phyloP scores from a whole-genome alignment of 1,139 yeast species.

The Candida buenavistaensis region DNA sequence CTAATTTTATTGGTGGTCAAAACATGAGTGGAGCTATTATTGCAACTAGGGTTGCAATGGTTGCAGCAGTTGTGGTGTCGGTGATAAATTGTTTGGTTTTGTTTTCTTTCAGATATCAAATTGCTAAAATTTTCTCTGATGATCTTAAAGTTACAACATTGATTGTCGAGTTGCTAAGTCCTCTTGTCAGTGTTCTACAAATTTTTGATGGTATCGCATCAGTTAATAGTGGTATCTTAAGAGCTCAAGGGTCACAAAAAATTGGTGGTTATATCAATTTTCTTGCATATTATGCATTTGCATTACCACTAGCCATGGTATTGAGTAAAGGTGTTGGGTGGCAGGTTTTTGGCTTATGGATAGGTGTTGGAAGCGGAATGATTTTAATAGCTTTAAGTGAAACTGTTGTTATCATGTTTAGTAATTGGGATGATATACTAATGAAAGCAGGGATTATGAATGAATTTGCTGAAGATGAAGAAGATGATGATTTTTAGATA shows the following conservation, averaged over 20 bases:
- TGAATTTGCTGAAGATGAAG: constrained; percentile 15
- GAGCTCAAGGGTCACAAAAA: constrained; percentile 87
- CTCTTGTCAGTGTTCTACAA: constrained; percentile 72
- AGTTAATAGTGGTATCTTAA: constrained; percentile 77
- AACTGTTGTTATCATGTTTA: constrained; percentile 33
- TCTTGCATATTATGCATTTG: constrained; percentile 65
- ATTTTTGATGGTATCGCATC: constrained; percentile 81
- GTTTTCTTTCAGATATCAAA: constrained; percentile 48
- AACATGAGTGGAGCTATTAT: constrained; percentile 60
- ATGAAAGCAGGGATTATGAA: constrained; percentile 27
- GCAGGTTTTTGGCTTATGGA: constrained; percentile 76
- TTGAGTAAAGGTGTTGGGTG: constrained; percentile 57
- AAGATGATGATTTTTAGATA: constrained; percentile 1
- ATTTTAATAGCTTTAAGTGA: constrained; percentile 67
- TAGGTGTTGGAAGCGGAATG: constrained; percentile 82
- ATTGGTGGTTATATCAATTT: constrained; percentile 81
- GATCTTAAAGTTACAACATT: constrained; percentile 62
- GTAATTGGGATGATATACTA: constrained; percentile 45
- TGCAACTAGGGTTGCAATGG: constrained; percentile 65
- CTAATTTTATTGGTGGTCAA: constrained; percentile 83
- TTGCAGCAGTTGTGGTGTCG: constrained; percentile 60
- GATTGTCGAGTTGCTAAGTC: constrained; percentile 53
- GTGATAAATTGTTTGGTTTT: constrained; percentile 54
- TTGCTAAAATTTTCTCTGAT: constrained; percentile 68
- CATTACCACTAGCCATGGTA: constrained; percentile 63